These are phyloP conservation scores for Populus deltoides DNA, from an alignment of 345 rosid genomes.

Conservation along the genomic window DNA sequence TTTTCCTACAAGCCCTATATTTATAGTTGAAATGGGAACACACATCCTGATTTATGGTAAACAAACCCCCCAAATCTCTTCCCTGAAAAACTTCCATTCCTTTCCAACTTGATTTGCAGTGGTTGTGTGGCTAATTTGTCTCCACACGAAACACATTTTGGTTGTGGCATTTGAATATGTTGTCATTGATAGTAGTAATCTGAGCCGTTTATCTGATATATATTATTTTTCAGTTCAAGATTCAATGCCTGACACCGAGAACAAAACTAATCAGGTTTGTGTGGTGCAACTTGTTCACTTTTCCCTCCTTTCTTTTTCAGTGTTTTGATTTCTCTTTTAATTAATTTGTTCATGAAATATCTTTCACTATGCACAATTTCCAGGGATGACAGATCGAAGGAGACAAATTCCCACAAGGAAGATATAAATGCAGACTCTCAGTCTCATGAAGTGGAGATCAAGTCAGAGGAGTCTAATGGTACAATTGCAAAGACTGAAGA, in stretches of 20 bases:
- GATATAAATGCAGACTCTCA: slow-evolving; percentile 9
- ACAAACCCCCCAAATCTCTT: neutral
- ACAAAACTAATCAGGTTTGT: slow-evolving; percentile 35
- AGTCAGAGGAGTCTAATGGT: slow-evolving; percentile 31
- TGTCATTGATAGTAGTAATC: neutral
- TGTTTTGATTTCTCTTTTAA: neutral
- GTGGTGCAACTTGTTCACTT: neutral
- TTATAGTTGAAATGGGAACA: neutral
- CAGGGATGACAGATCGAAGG: slow-evolving; percentile 41
- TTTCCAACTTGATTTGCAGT: neutral
- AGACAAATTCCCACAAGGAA: slow-evolving; percentile 15
- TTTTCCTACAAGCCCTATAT: too few relatives aligned
- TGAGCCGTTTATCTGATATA: neutral
- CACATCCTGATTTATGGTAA: neutral
- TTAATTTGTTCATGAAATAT: neutral
- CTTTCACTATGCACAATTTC: neutral
- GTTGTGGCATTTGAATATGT: neutral
- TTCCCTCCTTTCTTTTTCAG: neutral
- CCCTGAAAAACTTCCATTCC: neutral
- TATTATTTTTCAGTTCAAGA: slow-evolving; percentile 39
- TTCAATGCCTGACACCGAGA: slow-evolving; percentile 51
- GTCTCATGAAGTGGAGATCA: slow-evolving; percentile 27
- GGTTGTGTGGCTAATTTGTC: neutral
- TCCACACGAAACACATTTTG: neutral
- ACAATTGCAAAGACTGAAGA: slow-evolving; percentile 8